Evolutionary conservation across 768 basidiomycete species (phyloP).

Genomic region (Hortiboletus campestris): DNA sequence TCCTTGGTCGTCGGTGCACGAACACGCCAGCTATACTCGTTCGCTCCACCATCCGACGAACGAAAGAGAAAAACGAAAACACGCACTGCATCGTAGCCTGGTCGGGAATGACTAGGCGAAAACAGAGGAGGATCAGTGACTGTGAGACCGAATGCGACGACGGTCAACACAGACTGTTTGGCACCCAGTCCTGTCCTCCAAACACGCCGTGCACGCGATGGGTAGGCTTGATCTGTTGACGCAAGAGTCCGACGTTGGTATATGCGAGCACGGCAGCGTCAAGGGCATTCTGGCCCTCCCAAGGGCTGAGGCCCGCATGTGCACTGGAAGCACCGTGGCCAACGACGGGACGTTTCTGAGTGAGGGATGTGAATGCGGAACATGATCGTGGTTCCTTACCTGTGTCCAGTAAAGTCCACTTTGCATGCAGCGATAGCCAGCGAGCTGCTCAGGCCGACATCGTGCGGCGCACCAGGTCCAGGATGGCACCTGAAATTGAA

Average conservation of each 20-base stretch:
- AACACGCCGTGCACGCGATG: constrained; percentile 81
- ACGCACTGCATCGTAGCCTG: constrained; percentile 68
- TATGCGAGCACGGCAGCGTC: constrained; percentile 86
- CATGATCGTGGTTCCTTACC: constrained; percentile 41
- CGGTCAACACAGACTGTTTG: constrained; percentile 55
- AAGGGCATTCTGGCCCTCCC: constrained; percentile 81
- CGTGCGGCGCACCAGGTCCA: constrained; percentile 67
- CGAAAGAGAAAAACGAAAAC: neutral
- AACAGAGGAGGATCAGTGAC: neutral
- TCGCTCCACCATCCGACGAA: neutral
- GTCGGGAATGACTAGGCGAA: constrained; percentile 70
- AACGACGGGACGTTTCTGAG: neutral
- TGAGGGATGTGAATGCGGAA: neutral
- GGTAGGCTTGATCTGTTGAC: constrained; percentile 78
- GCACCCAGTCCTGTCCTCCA: constrained; percentile 70
- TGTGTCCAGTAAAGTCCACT: constrained; percentile 71
- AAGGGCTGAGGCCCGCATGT: constrained; percentile 78
- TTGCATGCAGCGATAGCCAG: constrained; percentile 58
- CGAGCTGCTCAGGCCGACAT: constrained; percentile 59
- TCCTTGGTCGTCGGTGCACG: constrained; percentile 69
- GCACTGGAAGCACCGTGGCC: constrained; percentile 43
- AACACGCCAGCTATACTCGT: constrained; percentile 58
- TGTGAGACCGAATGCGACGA: neutral
- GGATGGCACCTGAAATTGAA: constrained; percentile 66
- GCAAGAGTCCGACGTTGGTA: constrained; percentile 70